Conservation (phyloP, 2,329 filamentous ascomycete genomes). For the Orbilia quercus region DNA sequence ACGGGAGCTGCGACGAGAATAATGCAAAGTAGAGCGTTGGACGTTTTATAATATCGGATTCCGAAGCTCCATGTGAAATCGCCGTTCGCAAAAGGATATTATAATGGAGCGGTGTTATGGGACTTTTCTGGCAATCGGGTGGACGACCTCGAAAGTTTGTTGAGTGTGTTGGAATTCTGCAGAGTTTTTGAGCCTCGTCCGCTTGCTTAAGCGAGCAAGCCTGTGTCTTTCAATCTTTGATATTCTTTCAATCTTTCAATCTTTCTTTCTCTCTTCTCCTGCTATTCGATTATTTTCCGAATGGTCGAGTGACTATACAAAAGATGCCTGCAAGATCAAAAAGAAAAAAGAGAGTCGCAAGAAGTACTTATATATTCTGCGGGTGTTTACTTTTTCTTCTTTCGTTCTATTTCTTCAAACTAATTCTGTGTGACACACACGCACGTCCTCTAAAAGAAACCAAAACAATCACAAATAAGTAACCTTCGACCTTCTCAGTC, state of each 20-base stretch:
- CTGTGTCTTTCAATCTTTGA: conserved; percentile 28
- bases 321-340: too few species aligned
- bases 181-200: conserved; percentile 34
- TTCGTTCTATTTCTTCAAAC: conserved; percentile 3
- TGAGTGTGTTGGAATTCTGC: conserved; percentile 40
- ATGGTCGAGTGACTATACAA: too few species aligned
- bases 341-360: too few species aligned
- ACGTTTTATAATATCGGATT: not conserved
- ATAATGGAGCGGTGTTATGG: not conserved
- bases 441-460: conserved; percentile 20
- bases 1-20: not conserved
- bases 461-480: conserved; percentile 16
- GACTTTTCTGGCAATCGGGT: not conserved
- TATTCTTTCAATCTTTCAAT: too few species aligned
- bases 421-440: conserved; percentile 44
- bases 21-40: not conserved
- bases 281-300: too few species aligned
- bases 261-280: conserved; percentile 6
- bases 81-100: conserved; percentile 10
- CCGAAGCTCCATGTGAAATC: not conserved
- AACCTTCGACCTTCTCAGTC: not conserved
- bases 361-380: conserved; percentile 27
- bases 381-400: conserved; percentile 13
- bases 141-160: conserved; percentile 17
- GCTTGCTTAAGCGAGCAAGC: conserved; percentile 52